Evolutionary conservation across 257 asterid genomes (phyloP), one percentile per base, ranked within the genome.

Genomic region (Catharanthus roseus): DNA sequence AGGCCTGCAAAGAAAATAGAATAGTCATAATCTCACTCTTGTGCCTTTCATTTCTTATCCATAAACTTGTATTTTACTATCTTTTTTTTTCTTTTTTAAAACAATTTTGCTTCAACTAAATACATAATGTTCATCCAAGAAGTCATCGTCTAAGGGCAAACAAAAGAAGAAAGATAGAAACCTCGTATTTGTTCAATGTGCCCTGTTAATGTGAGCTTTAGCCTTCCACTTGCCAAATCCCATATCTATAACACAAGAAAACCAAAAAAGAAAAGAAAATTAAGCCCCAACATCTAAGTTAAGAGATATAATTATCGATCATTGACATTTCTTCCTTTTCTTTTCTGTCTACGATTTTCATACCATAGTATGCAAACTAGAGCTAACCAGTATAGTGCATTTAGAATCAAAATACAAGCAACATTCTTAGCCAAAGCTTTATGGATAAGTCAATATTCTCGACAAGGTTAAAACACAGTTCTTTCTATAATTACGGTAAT

Each of bases 141-240:
- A 56, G 38, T 18, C 1, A 67, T 23, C 29, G 11, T 44, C 50
- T 10, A 31, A 9, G 11, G 51, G 0, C 23, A 29, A n/a, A n/a
- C n/a, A n/a, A n/a, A n/a, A n/a, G 45, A 8, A 45, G n/a, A 9
- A 34, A 51, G 29, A 38, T 31, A 70, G 80, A 63, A 51, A 92
- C 98, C 97, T 92, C 97, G 83, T 70, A 92, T 70, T 86, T 92
- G 98, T 84, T 86, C 96, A 36, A 87, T 92, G 78, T 92, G 98
- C 50, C 98, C 97, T 57, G 97, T 92, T 53, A 92, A 86, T 36
- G 98, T 92, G 67, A 92, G 91, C 84, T 83, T 92, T 76, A 92
- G 82, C 73, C 83, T 79, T 55, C 98, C 97, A 77, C 85, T 84
- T 29, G 95, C 98, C 72, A 92, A 81, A 85, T 92, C 98, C 97